Evolutionary conservation across 768 basidiomycete species (phyloP).

Genomic region (Calocybe indica): DNA sequence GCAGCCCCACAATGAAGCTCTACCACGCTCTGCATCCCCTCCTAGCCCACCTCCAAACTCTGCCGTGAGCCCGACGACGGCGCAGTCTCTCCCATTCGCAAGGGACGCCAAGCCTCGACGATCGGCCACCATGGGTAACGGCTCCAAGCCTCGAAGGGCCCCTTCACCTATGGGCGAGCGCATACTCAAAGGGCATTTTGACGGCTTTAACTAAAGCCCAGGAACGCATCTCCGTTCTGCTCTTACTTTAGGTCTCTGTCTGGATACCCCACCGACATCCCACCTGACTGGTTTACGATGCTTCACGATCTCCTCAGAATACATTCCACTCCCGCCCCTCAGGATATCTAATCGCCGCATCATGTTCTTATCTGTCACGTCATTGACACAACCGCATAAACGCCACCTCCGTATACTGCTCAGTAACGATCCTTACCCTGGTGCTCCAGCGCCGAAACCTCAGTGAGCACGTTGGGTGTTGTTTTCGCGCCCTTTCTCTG

Average conservation of each 20-base stretch:
- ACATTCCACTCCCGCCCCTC: too few species aligned
- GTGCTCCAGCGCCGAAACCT: too few species aligned
- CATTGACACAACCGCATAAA: too few species aligned
- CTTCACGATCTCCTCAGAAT: too few species aligned
- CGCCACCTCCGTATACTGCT: too few species aligned
- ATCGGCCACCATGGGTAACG: slow-evolving; percentile 52
- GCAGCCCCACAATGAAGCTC: slow-evolving; percentile 23
- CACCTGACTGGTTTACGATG: not conserved
- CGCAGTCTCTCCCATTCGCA: slow-evolving; percentile 20
- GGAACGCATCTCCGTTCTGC: slow-evolving; percentile 1
- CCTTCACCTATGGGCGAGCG: slow-evolving; percentile 90
- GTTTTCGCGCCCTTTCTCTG: too few species aligned
- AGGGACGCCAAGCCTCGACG: slow-evolving; percentile 39
- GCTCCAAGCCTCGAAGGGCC: slow-evolving; percentile 51
- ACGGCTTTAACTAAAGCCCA: slow-evolving; percentile 67
- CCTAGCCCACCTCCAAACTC: slow-evolving; percentile 48
- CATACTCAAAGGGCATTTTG: slow-evolving; percentile 87
- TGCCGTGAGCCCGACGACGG: slow-evolving; percentile 32
- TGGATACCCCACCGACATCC: slow-evolving; percentile 6
- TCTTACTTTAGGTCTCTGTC: slow-evolving; percentile 6
- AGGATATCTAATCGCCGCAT: too few species aligned
- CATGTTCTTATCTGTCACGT: too few species aligned
- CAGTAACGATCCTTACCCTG: too few species aligned
- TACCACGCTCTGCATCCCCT: slow-evolving; percentile 19
- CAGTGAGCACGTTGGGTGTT: too few species aligned